Base-by-base conservation (phyloP, 495 filamentous ascomycete species). In the Xylaria venustula region DNA sequence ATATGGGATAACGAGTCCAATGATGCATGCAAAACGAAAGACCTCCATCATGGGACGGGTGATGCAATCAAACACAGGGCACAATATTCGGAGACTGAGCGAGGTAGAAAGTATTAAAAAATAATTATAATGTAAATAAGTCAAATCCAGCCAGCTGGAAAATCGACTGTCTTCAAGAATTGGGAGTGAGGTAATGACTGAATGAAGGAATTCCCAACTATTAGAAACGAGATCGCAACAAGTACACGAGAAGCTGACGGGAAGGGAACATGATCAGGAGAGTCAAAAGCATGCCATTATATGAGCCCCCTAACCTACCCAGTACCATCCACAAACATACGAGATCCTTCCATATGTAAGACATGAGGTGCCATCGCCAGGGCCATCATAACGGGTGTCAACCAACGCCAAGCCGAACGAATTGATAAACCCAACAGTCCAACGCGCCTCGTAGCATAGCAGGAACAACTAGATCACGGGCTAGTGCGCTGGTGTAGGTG, bases 1-100 rank as follows among this genome's bases (percentile, higher is more conserved):
- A 26, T 71, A 59, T 49, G 67, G 53, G 26, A 63, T 45, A 20
- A 74, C 47, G 32, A 72, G 34, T 26, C 72, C 56, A 36, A 69
- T 57, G 37, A 62, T 61, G 56, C 52, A 52, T 42, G 60, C 45
- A 17, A 42, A 53, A 25, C 45, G 26, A 54, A 66, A 58, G 58
- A 57, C 63, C 60, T 62, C 49, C 66, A 71, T 68, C 34, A 36
- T 60, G 40, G 11, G 1, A 2, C 53, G n/a, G n/a, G n/a, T n/a
- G n/a, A n/a, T n/a, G n/a, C n/a, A n/a, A n/a, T n/a, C n/a, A n/a
- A n/a, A n/a, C n/a, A n/a, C n/a, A n/a, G n/a, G n/a, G n/a, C n/a
- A n/a, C n/a, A n/a, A n/a, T n/a, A n/a, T n/a, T n/a, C n/a, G n/a
- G 37, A 11, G 2, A 1, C 2, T 50, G 28, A 17, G 14, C 2